Base-by-base conservation (phyloP, 495 filamentous ascomycete species). In the Aspergillus homomorphus region DNA sequence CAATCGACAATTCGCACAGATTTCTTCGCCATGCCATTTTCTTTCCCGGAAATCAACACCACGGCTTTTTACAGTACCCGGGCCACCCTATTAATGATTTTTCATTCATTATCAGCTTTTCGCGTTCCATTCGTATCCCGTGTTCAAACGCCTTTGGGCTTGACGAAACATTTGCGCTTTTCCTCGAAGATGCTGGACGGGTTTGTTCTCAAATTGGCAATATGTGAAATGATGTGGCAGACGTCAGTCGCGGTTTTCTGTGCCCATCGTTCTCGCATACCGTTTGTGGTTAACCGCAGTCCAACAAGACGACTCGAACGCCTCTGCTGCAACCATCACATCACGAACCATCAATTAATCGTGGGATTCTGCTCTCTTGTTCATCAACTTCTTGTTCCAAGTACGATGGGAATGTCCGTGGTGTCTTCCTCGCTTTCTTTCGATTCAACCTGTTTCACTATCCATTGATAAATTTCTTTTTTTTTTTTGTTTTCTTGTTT, bases 21-120 rank as follows among this genome's bases (percentile, higher is more conserved):
- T 46, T 53, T 62, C 20, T 51, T 43, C 42, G 24, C 48, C 28
- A 51, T 28, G 18, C 22, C 48, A 50, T 58, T 57, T 58, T 50
- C 54, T 48, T 54, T 57, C 51, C 51, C 57, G 46, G 56, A 57
- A 54, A 50, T 52, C 50, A 56, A 60, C 38, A 51, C 62, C 56
- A 68, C 62, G 58, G 59, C 57, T 60, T 65, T 68, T 67, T 68
- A 69, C 69, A 67, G 60, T 69, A 71, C 62, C 19, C 61, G 69
- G 72, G 67, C 65, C 70, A 65, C 66, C 73, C 70, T 69, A 60
- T 51, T 71, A 66, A 72, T 74, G 59, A 60, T 62, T 49, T 45
- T 30, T 70, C 58, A 61, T 48, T 66, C 62, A 60, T 66, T 58
- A 56, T 56, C 62, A 59, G 64, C 54, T 62, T 68, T 60, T 60